Percentiles rank a stretch among this genome's conserved stretches.
phyloP scores from a whole-genome alignment of 2,329 filamentous ascomycete species.

The Elsinoe fawcettii region DNA sequence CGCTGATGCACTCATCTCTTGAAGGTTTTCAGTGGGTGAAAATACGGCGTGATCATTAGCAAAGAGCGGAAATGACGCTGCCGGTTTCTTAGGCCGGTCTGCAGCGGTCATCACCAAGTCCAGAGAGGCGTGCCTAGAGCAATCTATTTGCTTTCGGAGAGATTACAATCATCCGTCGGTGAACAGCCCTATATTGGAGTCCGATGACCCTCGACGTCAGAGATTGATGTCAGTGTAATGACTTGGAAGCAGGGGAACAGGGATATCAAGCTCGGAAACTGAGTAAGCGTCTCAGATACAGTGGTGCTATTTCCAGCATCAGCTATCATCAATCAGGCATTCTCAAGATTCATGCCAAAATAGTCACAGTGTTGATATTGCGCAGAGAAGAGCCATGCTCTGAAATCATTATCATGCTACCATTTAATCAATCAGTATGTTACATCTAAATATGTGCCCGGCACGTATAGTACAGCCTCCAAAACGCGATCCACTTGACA shows the following conservation, averaged over 20 bases:
- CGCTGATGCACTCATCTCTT: constrained; percentile 9
- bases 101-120: constrained; percentile 2
- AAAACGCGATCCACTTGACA: constrained; percentile 3
- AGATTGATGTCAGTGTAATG: not conserved
- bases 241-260: not conserved
- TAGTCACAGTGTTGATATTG: not conserved
- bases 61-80: not conserved
- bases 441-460: constrained; percentile 10
- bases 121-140: not conserved
- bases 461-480: constrained; percentile 12
- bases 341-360: not conserved
- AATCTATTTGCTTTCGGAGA: not conserved
- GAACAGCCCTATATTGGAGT: not conserved
- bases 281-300: not conserved
- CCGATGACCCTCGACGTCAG: not conserved
- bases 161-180: not conserved
- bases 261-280: not conserved
- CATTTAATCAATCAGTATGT: not conserved
- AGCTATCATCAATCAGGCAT: not conserved
- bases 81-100: not conserved
- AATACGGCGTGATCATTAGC: too few relatives aligned
- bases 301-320: not conserved
- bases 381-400: not conserved
- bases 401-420: constrained; percentile 1
- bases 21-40: not conserved